Evolutionary conservation across 2,329 filamentous ascomycete genomes (phyloP).

Genomic region (Camillea tinctor): DNA sequence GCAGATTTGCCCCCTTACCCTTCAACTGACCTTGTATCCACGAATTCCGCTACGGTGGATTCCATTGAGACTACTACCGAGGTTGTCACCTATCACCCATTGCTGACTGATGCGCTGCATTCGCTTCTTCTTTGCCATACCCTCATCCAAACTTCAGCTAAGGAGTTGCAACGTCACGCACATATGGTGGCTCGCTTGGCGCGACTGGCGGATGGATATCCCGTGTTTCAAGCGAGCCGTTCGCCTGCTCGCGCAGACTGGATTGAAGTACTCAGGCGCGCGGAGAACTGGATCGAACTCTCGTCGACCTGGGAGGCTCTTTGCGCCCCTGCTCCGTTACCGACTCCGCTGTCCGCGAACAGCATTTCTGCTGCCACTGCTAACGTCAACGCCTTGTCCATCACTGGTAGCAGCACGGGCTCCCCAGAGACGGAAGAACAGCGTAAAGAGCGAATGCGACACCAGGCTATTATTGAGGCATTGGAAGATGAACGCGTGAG

Average conservation of each 20-base stretch:
- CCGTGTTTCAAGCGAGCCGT: conserved; percentile 72
- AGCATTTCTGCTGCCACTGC: conserved; percentile 28
- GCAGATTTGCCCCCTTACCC: conserved; percentile 68
- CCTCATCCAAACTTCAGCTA: conserved; percentile 75
- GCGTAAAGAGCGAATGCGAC: conserved; percentile 58
- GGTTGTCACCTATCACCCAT: conserved; percentile 75
- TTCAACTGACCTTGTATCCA: conserved; percentile 37
- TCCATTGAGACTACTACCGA: conserved; percentile 46
- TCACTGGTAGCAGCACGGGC: conserved; percentile 30
- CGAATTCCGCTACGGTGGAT: conserved; percentile 27
- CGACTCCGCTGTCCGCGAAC: conserved; percentile 28
- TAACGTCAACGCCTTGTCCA: conserved; percentile 37
- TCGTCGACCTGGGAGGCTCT: conserved; percentile 66
- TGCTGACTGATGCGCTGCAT: conserved; percentile 76
- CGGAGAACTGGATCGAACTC: conserved; percentile 69
- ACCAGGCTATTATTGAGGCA: conserved; percentile 66
- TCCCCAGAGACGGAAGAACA: conserved; percentile 49
- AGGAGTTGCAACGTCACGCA: conserved; percentile 75
- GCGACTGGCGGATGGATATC: conserved; percentile 74
- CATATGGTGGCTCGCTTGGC: conserved; percentile 77
- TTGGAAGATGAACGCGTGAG: conserved; percentile 66
- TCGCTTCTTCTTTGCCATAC: conserved; percentile 74
- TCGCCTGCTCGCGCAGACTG: conserved; percentile 75
- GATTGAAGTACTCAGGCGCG: conserved; percentile 69
- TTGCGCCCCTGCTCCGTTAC: conserved; percentile 60